Evolutionary conservation across 352 stramenopile species (phyloP), one percentile per base, ranked within the genome.

Genomic region (Thalassiosira livingstoniorum): DNA sequence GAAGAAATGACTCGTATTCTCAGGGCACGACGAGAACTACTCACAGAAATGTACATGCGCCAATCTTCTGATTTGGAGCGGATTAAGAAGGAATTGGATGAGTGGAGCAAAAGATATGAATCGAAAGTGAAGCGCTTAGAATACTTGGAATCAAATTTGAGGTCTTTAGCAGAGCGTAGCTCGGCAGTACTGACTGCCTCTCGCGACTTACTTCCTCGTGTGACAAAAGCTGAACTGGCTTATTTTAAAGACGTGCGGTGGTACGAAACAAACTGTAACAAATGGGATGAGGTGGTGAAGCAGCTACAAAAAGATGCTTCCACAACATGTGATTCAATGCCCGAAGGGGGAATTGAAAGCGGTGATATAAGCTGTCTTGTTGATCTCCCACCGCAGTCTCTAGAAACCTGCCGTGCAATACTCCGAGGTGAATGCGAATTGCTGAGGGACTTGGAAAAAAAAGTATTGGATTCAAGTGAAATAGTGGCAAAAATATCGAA

Each of bases 181-280:
- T 80, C 83, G 18, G 82, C 83, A 51, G 64, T 90, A 5, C 60
- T 92, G 0, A 80, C 88, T 37, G 87, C 87, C 18, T 81, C 73
- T 42, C 82, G 85, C 58, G 83, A 92, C 31, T 80, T 93, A 51
- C 60, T 77, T 45, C 88, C 90, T 23, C 86, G 82, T 21, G 83
- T 94, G 47, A 92, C 84, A 31, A 74, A 93, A 61, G 86, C 86
- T 32, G 90, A 94, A 77, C 81, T 61, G 29, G 74, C 87, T 4
- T 93, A 92, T 57, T 93, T 94, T 61, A 82, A 87, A 62, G 77
- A 92, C 47, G 54, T 94, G 0, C 58, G 80, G 54, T 67, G 78
- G 3, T 82, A 88, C 18, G 70, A 92, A 57, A 67, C 79, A 21
- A 81, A 67, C 45, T 86, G 71, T 23, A 74, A 79, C 45, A 76